Evolutionary conservation across 2,329 filamentous ascomycete genomes (phyloP).

Genomic region (Emergomyces orientalis): DNA sequence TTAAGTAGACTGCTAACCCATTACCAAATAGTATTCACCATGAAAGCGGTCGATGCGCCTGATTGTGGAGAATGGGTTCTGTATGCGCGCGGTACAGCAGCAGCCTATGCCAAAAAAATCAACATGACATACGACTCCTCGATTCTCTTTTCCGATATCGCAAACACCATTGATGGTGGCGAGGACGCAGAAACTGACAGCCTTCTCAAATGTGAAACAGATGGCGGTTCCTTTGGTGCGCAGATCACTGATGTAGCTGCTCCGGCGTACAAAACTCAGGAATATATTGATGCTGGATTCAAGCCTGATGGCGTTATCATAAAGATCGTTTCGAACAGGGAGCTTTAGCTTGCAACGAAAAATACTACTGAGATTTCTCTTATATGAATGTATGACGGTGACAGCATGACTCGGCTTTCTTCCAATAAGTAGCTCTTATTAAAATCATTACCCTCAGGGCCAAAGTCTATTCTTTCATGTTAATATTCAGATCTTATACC

Average conservation of each 20-base stretch:
- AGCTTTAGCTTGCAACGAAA: not conserved
- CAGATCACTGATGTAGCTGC: slow-evolving; percentile 2
- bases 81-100: not conserved
- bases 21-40: slow-evolving; percentile 4
- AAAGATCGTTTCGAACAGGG: slow-evolving; percentile 4
- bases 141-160: slow-evolving; percentile 8
- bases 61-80: slow-evolving; percentile 10
- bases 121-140: slow-evolving; percentile 7
- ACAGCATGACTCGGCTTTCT: not conserved
- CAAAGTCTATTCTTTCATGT: not conserved
- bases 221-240: not conserved
- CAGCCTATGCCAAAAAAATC: slow-evolving; percentile 8
- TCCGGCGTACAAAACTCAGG: not conserved
- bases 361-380: not conserved
- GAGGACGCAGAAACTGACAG: not conserved
- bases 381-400: not conserved
- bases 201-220: slow-evolving; percentile 3
- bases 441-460: not conserved
- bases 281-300: slow-evolving; percentile 2
- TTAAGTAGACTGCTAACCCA: not conserved
- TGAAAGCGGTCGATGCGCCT: slow-evolving; percentile 1
- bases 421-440: not conserved
- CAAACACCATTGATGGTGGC: slow-evolving; percentile 9
- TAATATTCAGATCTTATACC: no score
- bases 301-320: slow-evolving; percentile 4